Percentiles rank a stretch among this genome's conserved stretches.
These are phyloP conservation scores for Fusarium sterilihyphosum DNA, from an alignment of 2,329 filamentous ascomycete species.

Conservation along the genomic window DNA sequence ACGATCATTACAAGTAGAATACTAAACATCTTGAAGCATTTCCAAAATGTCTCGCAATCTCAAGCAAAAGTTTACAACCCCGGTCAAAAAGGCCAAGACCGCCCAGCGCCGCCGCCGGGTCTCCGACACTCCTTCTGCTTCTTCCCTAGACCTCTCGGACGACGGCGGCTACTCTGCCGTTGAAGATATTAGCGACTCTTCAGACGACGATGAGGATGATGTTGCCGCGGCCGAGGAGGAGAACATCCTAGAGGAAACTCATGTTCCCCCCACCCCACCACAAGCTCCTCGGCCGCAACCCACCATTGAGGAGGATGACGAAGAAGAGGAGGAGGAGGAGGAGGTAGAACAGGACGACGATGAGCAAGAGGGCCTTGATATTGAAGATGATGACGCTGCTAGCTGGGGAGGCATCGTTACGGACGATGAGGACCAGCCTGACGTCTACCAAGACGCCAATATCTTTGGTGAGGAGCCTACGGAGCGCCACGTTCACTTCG, in stretches of 20 bases:
- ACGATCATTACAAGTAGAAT: not conserved
- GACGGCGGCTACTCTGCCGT: slow-evolving; percentile 80
- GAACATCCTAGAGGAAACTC: slow-evolving; percentile 68
- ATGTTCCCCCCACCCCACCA: slow-evolving; percentile 49
- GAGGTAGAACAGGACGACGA: slow-evolving; percentile 54
- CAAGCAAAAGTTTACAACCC: slow-evolving; percentile 57
- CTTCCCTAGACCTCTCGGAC: slow-evolving; percentile 70
- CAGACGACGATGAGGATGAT: slow-evolving; percentile 81
- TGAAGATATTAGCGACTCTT: slow-evolving; percentile 81
- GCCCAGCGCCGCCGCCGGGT: slow-evolving; percentile 56
- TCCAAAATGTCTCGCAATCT: slow-evolving; percentile 63
- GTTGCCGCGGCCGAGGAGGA: slow-evolving; percentile 82
- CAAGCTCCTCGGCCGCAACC: slow-evolving; percentile 62
- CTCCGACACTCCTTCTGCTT: slow-evolving; percentile 62
- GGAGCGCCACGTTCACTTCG: slow-evolving; percentile 79
- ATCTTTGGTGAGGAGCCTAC: slow-evolving; percentile 53
- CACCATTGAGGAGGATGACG: slow-evolving; percentile 48
- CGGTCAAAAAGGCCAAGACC: slow-evolving; percentile 56
- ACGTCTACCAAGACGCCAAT: slow-evolving; percentile 53
- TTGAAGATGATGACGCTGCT: slow-evolving; percentile 54
- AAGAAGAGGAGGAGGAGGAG: slow-evolving; percentile 48
- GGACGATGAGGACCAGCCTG: slow-evolving; percentile 56
- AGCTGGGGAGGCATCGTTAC: slow-evolving; percentile 68
- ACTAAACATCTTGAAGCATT: not conserved
- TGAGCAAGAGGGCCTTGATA: slow-evolving; percentile 54